phyloP scores from a whole-genome alignment of 176 grass and related monocot genomes.

The Metroxylon sagu region DNA sequence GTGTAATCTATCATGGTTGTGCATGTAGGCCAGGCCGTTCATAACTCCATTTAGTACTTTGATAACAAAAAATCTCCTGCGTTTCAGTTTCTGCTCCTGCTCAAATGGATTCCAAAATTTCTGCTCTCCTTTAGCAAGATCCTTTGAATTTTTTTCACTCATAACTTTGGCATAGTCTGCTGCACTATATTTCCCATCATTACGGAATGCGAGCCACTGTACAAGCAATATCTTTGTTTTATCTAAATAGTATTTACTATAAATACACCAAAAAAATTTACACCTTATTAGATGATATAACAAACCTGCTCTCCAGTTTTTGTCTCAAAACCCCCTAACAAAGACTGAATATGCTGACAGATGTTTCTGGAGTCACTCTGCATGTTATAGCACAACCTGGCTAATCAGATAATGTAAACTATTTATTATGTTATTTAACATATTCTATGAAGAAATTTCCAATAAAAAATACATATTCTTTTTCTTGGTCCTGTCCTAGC shows the following conservation, averaged over 20 bases:
- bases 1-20: conserved; percentile 77
- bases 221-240: conserved; percentile 7
- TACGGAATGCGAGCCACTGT: conserved; percentile 82
- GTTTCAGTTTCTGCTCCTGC: conserved; percentile 53
- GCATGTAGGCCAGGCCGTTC: conserved; percentile 66
- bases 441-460: too few relatives aligned
- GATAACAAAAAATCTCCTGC: conserved; percentile 74
- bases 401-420: conserved; percentile 1
- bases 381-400: neutral
- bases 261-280: conserved; percentile 1
- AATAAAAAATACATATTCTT: too few relatives aligned
- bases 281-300: neutral
- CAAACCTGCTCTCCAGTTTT: conserved; percentile 83
- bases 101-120: conserved; percentile 48
- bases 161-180: conserved; percentile 64
- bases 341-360: conserved; percentile 72
- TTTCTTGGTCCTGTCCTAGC: neutral
- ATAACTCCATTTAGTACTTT: conserved; percentile 86
- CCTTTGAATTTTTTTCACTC: conserved; percentile 50
- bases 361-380: conserved; percentile 45
- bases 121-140: conserved; percentile 21
- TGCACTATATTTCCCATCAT: conserved; percentile 83
- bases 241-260: conserved; percentile 9
- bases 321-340: conserved; percentile 93
- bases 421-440: too few relatives aligned